Conservation (phyloP, 2,329 filamentous ascomycete species). For the Dothistroma pini region DNA sequence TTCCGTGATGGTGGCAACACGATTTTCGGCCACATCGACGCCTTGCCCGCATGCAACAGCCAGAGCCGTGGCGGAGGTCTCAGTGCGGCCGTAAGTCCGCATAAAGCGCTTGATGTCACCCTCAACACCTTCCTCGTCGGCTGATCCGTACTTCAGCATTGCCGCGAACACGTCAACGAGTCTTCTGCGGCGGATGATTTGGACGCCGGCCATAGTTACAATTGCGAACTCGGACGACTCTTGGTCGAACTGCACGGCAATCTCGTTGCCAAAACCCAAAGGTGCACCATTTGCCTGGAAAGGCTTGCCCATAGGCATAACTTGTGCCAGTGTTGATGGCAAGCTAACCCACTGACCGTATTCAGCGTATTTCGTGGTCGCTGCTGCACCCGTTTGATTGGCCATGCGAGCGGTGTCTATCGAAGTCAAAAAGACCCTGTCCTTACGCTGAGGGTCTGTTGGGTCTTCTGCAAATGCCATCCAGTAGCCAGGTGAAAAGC, state of each 20-base stretch:
- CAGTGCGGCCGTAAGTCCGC: constrained; percentile 77
- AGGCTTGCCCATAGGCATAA: constrained; percentile 70
- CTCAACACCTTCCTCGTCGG: constrained; percentile 76
- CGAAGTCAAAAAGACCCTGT: constrained; percentile 75
- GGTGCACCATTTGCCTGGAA: constrained; percentile 67
- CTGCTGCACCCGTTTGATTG: constrained; percentile 39
- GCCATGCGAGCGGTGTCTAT: constrained; percentile 83
- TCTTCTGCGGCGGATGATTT: constrained; percentile 76
- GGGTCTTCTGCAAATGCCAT: constrained; percentile 67
- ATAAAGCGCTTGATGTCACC: constrained; percentile 80
- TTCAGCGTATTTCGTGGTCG: constrained; percentile 64
- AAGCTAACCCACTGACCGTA: constrained; percentile 76
- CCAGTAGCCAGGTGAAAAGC: constrained; percentile 86
- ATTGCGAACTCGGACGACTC: constrained; percentile 80
- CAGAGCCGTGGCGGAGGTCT: constrained; percentile 84
- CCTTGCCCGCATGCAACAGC: constrained; percentile 95
- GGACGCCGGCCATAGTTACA: constrained; percentile 84
- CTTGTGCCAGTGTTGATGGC: constrained; percentile 68
- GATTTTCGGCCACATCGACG: constrained; percentile 70
- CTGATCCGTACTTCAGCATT: constrained; percentile 60
- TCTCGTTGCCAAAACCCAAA: constrained; percentile 85
- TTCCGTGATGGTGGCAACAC: constrained; percentile 69
- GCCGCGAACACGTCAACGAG: constrained; percentile 90
- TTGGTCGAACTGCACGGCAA: constrained; percentile 92
- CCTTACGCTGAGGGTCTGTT: constrained; percentile 44